phyloP scores from a whole-genome alignment of 768 basidiomycete species.

The Floccularia luteovirens region DNA sequence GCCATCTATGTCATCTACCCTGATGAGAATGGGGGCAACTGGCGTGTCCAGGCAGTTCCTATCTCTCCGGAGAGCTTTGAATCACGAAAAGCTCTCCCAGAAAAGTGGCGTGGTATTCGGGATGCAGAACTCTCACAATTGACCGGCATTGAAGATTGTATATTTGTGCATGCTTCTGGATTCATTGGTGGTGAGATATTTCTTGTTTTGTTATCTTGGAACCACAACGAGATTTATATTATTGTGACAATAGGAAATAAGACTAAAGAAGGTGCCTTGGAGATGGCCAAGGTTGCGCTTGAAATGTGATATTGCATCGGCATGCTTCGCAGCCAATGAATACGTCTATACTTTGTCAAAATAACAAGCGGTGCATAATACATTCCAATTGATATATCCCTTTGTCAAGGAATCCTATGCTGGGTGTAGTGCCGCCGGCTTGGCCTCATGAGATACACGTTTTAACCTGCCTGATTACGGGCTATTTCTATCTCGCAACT shows the following conservation, averaged over 20 bases:
- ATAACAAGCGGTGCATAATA: background rate
- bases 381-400: too few relatives aligned
- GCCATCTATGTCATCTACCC: slow-evolving; percentile 88
- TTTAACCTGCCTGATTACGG: too few relatives aligned
- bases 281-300: slow-evolving; percentile 69
- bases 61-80: slow-evolving; percentile 76
- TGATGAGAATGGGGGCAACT: slow-evolving; percentile 66
- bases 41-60: slow-evolving; percentile 94
- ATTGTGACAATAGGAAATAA: slow-evolving; percentile 55
- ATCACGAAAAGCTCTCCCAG: slow-evolving; percentile 88
- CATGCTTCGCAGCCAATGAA: background rate
- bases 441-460: background rate
- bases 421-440: background rate
- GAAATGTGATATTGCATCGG: slow-evolving; percentile 18
- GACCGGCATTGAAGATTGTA: slow-evolving; percentile 72
- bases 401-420: too few relatives aligned
- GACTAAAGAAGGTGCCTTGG: slow-evolving; percentile 82
- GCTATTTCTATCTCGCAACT: too few relatives aligned
- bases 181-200: slow-evolving; percentile 81
- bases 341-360: background rate
- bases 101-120: slow-evolving; percentile 86
- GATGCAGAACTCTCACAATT: slow-evolving; percentile 73
- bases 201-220: slow-evolving; percentile 5
- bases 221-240: background rate
- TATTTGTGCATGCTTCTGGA: slow-evolving; percentile 94